Base-by-base conservation (phyloP, 1,284 basidiomycete genomes). In the Fomitopsis pinicola region DNA sequence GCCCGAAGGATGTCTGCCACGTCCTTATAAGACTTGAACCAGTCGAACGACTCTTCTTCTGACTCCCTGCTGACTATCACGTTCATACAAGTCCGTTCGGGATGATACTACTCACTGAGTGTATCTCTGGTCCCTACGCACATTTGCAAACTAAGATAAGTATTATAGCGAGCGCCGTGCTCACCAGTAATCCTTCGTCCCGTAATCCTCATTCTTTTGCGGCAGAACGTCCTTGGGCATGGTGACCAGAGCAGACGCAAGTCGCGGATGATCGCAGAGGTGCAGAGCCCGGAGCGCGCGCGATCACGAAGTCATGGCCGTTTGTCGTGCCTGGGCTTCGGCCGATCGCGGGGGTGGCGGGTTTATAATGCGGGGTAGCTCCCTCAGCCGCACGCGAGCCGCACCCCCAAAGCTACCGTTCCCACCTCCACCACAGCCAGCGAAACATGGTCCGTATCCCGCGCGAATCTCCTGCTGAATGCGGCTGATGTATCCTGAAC, bases 1-100 rank as follows among this genome's bases (percentile, higher is more conserved):
- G 81, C 80, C 42, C 80, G 78, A 28, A 94, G 72, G 30, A 88
- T 75, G 59, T 80, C 72, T 14, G 85, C 80, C 17, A 93, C 77
- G 59, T 94, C 89, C 3, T 73, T 72, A 67, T 91, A 92, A 8
- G 84, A 84, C 69, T 91, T 92, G 77, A 92, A 93, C 91, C 90
- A 97, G 77, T 97, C 95, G 66, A 95, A 96, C 1, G 87, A 80
- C 4, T 78, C 77, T 30, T 85, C 84, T 17, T 83, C 78, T 5
- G 79, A 73, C 75, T 92, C 89, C 69, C 89, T 91, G 62, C 3
- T 22, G 48, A 30, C 30, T 14, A n/a, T 12, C 38, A 33, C 3
- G 10, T 4, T 22, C 19, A 26, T 26, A 54, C 30, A 42, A 36
- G 12, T 33, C 40, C n/a, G 22, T 46, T 59, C 30, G 30, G 38